Conservation (phyloP, 2,329 filamentous ascomycete species). For the Aspergillus persii region DNA sequence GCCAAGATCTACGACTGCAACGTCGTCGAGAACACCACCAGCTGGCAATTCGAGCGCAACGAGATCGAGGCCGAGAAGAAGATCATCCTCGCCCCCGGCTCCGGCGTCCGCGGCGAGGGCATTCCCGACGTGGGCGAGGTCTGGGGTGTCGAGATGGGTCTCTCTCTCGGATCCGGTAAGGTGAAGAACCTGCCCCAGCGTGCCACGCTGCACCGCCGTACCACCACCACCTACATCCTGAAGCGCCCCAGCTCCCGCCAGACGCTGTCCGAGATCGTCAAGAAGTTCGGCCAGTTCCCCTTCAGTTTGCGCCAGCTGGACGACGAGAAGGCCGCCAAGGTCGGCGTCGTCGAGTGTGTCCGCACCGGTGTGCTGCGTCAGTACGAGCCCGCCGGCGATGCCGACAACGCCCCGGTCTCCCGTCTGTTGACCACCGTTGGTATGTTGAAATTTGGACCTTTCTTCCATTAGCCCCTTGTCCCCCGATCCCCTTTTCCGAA, state of each 20-base stretch:
- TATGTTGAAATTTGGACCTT: constrained; percentile 52
- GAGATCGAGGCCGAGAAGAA: constrained; percentile 98
- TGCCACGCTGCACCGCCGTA: constrained; percentile 88
- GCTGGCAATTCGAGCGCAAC: constrained; percentile 93
- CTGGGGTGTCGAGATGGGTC: constrained; percentile 95
- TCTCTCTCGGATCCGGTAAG: constrained; percentile 89
- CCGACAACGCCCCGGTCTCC: constrained; percentile 80
- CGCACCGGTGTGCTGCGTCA: constrained; percentile 88
- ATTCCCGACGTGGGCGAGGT: constrained; percentile 85
- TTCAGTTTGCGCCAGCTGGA: constrained; percentile 97
- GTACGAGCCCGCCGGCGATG: constrained; percentile 94
- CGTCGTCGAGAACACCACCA: constrained; percentile 95
- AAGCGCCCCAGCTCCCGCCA: constrained; percentile 94
- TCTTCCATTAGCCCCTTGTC: not conserved
- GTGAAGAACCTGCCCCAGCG: constrained; percentile 88
- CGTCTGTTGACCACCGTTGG: constrained; percentile 88
- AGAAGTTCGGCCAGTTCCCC: constrained; percentile 96
- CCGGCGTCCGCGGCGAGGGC: constrained; percentile 89
- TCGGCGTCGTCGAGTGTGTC: constrained; percentile 95
- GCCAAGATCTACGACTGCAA: constrained; percentile 87
- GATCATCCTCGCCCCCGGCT: constrained; percentile 80
- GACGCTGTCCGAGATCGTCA: constrained; percentile 88
- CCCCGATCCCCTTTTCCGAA: not conserved
- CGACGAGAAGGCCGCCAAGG: constrained; percentile 92
- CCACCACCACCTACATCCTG: constrained; percentile 83